A percentile compares a stretch with the other conserved stretches of the same genome.
These are phyloP conservation scores for Colletotrichum liaoningense DNA, from an alignment of 2,329 filamentous ascomycete species.

Conservation along the genomic window DNA sequence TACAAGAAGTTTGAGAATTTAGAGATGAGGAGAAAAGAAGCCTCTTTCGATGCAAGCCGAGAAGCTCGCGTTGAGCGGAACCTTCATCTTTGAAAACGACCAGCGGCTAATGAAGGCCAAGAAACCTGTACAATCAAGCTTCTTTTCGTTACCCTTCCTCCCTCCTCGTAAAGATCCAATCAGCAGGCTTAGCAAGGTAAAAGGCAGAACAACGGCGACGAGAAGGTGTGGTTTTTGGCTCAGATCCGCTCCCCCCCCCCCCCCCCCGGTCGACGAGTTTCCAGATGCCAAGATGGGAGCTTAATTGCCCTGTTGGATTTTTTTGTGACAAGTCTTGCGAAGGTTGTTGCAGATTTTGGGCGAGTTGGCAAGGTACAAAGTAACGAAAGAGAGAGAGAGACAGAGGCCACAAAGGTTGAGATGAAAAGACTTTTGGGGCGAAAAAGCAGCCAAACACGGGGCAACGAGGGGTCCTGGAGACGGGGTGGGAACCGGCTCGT, in stretches of 20 bases:
- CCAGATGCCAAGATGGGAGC: constrained; percentile 34
- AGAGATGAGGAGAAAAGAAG: background rate
- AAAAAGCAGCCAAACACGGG: constrained; percentile 10
- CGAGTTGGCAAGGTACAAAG: too few species aligned
- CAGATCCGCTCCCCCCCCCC: background rate
- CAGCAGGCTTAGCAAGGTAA: background rate
- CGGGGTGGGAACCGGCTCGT: constrained; percentile 5
- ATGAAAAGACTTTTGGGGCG: constrained; percentile 8
- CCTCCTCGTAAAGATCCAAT: constrained; percentile 2
- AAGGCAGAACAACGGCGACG: too few species aligned
- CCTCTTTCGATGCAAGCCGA: constrained; percentile 2
- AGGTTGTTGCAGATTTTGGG: background rate
- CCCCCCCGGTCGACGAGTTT: background rate
- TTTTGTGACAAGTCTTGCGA: constrained; percentile 20
- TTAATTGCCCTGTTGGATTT: constrained; percentile 7
- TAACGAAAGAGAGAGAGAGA: background rate
- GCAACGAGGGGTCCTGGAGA: constrained; percentile 14
- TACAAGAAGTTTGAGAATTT: too few species aligned
- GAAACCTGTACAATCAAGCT: constrained; percentile 11
- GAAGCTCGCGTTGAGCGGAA: constrained; percentile 14
- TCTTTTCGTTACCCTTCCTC: background rate
- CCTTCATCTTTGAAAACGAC: background rate
- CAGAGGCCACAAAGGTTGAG: constrained; percentile 12
- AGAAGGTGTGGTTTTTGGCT: constrained; percentile 1
- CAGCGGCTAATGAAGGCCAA: constrained; percentile 3